A percentile compares a stretch with the other conserved stretches of the same genome.
phyloP scores from a whole-genome alignment of 2,329 filamentous ascomycete species.

The Claviceps sp. region DNA sequence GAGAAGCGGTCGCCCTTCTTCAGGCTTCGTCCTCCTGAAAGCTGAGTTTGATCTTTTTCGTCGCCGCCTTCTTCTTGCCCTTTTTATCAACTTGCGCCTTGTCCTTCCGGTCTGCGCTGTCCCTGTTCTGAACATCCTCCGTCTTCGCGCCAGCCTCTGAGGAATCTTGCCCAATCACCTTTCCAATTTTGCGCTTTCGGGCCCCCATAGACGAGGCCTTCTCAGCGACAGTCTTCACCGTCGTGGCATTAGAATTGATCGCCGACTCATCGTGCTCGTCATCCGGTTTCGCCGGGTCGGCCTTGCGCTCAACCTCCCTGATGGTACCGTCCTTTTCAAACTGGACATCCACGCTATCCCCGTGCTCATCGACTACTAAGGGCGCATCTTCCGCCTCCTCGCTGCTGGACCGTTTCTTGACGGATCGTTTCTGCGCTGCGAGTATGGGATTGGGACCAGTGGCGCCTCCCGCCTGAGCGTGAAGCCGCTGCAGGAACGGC shows the following conservation, averaged over 20 bases:
- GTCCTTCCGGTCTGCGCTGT: conserved; percentile 6
- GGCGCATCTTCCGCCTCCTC: conserved; percentile 67
- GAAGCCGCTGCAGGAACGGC: conserved; percentile 45
- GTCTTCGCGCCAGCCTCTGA: conserved; percentile 13
- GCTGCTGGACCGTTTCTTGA: conserved; percentile 43
- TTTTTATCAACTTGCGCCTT: conserved; percentile 18
- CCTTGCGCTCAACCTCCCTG: conserved; percentile 14
- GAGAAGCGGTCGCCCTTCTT: conserved; percentile 17
- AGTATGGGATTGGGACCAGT: conserved; percentile 40
- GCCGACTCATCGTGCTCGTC: conserved; percentile 11
- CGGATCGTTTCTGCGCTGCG: conserved; percentile 33
- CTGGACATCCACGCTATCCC: conserved; percentile 44
- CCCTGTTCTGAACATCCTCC: conserved; percentile 4
- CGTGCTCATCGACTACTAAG: conserved; percentile 59
- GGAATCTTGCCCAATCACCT: conserved; percentile 20
- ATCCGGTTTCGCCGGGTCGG: conserved; percentile 10
- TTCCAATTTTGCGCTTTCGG: conserved; percentile 41
- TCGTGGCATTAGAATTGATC: conserved; percentile 17
- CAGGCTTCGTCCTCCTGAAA: conserved; percentile 42
- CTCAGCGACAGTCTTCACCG: conserved; percentile 12
- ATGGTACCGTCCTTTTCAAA: conserved; percentile 28
- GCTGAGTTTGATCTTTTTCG: conserved; percentile 53
- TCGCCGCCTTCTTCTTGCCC: conserved; percentile 36
- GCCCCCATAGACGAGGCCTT: conserved; percentile 19
- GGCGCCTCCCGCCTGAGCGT: conserved; percentile 36